These are phyloP conservation scores for Pleurotus citrinopileatus DNA, from an alignment of 768 basidiomycete genomes.

Conservation along the genomic window DNA sequence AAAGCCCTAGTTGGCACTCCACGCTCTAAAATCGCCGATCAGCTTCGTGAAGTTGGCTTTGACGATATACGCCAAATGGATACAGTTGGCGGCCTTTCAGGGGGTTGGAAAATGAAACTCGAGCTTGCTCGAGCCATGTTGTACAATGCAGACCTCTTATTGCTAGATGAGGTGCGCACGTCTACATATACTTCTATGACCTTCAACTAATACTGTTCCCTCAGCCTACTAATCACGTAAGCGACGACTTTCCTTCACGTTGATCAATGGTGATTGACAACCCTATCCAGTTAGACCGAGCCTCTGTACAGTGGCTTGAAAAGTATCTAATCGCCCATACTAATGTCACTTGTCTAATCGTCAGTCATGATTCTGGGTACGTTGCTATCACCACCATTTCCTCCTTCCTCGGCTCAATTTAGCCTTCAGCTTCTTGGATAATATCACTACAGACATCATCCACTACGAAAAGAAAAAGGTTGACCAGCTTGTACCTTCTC, in stretches of 20 bases:
- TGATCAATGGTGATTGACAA: constrained; percentile 9
- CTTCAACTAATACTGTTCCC: constrained; percentile 11
- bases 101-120: constrained; percentile 99
- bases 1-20: constrained; percentile 59
- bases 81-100: constrained; percentile 85
- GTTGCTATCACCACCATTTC: constrained; percentile 22
- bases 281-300: constrained; percentile 60
- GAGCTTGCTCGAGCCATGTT: constrained; percentile 96
- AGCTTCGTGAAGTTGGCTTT: constrained; percentile 88
- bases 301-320: constrained; percentile 91
- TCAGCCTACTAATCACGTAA: constrained; percentile 88
- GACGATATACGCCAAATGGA: constrained; percentile 83
- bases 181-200: constrained; percentile 4
- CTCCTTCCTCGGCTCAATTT: constrained; percentile 10
- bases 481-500: constrained; percentile 14
- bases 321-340: constrained; percentile 79
- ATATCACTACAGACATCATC: constrained; percentile 94
- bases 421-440: constrained; percentile 77
- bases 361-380: constrained; percentile 95
- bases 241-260: constrained; percentile 27
- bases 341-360: constrained; percentile 86
- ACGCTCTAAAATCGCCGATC: constrained; percentile 71
- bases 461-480: constrained; percentile 96
- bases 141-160: constrained; percentile 84
- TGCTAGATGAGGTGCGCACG: constrained; percentile 76